Evolutionary conservation across 306 rosid species (phyloP), one percentile per base, ranked within the genome.

Genomic region (Luffa acutangula): DNA sequence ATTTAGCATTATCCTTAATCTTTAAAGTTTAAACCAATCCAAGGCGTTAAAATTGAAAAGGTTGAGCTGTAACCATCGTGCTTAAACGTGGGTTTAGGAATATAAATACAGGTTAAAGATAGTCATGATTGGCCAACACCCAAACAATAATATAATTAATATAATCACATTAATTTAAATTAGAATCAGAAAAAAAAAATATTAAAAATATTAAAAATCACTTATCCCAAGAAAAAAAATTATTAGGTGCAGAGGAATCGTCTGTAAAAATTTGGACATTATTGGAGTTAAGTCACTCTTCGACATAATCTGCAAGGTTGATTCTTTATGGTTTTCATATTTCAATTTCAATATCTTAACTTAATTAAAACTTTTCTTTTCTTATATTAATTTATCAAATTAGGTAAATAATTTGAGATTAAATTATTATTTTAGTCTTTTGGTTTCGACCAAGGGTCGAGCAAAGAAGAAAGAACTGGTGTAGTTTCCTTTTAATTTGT

Each of bases 41-140:
- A 11, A n/a, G 37, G 7, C 21, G 21, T 73, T 52, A 13, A 76
- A 4, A 71, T 84, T 25, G 78, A 64, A 46, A 57, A 85, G 78
- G 92, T 85, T 87, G 92, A 91, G 97, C 93, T 94, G 97, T 94
- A 86, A 85, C 72, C 93, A 81, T 89, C 97, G 93, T 94, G 97
- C 95, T 62, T 62, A 83, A 91, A 92, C 97, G 96, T 94, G 97
- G 91, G 84, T 34, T 63, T 81, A 59, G 90, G 90, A 90, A 46
- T 90, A 92, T 83, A 87, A 84, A 80, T 89, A 66, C 17, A 77
- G 45, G 79, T 21, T 52, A 87, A 39, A 52, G 51, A 56, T 71
- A 7, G 70, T 83, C 62, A 53, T 89, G 90, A 88, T 87, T 83
- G 86, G 76, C 62, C 51, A 78, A 75, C 87, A 86, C 78, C 82